Conservation (phyloP, 306 rosid genomes). For the Inga oerstediana region DNA sequence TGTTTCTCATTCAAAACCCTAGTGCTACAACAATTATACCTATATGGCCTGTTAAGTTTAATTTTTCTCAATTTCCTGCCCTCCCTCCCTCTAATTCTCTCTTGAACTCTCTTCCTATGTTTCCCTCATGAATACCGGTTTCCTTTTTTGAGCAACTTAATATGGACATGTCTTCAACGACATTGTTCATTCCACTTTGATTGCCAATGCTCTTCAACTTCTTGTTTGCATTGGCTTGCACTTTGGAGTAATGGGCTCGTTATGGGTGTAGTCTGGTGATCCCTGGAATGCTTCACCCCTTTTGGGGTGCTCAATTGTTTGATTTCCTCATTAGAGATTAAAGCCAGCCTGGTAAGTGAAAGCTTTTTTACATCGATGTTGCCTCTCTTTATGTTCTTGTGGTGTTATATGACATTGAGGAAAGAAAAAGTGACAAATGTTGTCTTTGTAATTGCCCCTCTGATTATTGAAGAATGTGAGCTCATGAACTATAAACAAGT, state of each 20-base stretch:
- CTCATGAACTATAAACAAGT: neutral
- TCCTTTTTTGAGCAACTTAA: neutral
- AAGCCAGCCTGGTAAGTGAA: neutral
- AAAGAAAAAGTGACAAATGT: neutral
- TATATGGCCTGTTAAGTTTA: neutral
- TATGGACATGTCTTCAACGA: neutral
- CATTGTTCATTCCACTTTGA: neutral
- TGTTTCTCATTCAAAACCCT: neutral
- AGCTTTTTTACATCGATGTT: neutral
- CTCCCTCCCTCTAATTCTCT: neutral
- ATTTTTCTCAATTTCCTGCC: neutral
- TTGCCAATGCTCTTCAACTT: neutral
- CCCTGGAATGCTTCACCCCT: neutral
- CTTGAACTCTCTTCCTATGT: neutral
- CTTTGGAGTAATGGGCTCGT: neutral
- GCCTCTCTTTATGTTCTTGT: neutral
- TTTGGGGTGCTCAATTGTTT: neutral
- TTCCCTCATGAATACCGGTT: neutral
- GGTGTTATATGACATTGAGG: neutral
- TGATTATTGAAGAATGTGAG: neutral
- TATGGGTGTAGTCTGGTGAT: neutral
- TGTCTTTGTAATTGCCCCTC: neutral
- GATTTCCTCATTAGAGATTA: neutral
- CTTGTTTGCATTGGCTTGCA: neutral
- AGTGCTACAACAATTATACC: neutral